Evolutionary conservation across 805 yeast genomes (phyloP), one percentile per base, ranked within the genome.

Genomic region (Sugiyamaella boreocaroliniensis): DNA sequence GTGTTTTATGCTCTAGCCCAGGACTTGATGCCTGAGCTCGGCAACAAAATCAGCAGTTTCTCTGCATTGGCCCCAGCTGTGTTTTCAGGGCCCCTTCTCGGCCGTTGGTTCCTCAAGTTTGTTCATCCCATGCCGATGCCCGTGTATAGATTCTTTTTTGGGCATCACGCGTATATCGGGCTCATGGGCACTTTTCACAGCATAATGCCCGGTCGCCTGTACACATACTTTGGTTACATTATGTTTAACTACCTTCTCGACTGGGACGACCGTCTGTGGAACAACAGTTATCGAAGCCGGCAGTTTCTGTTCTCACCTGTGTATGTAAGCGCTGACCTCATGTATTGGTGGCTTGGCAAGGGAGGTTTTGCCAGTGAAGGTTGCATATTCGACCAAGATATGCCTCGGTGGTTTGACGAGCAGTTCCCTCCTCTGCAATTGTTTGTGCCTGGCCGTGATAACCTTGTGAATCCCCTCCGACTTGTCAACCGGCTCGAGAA

Each of bases 11-110:
- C 89, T 47, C 71, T 93, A 37, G 76, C 85, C 15, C 70, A 72
- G 49, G 77, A 76, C 19, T 65, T 66, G 43, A 45, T 64, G 29
- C 73, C 78, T 49, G 67, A 68, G 14, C 59, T 80, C 40, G 80
- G 81, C 46, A 68, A 71, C 3, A 82, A 81, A 56, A 67, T 92
- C 16, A 83, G 82, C 51, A 76, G 78, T 50, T 87, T 88, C 62
- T 73, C 87, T 29, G 87, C 92, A 0, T 69, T 92, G 50, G 86
- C 97, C 0, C 98, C 99, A 0, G 98, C 98, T 0, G 83, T 89
- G 1, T 93, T 80, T 64, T 95, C 95, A 0, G 98, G 98, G 0
- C 73, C 81, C 0, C 68, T 89, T 45, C 72, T 92, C 29, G 79
- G 85, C 59, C 79, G 71, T 7, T 64, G 71, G 66, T 70, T 65